These are phyloP conservation scores for Lactifluus hygrophoroides DNA, from an alignment of 768 basidiomycete species.

Conservation along the genomic window DNA sequence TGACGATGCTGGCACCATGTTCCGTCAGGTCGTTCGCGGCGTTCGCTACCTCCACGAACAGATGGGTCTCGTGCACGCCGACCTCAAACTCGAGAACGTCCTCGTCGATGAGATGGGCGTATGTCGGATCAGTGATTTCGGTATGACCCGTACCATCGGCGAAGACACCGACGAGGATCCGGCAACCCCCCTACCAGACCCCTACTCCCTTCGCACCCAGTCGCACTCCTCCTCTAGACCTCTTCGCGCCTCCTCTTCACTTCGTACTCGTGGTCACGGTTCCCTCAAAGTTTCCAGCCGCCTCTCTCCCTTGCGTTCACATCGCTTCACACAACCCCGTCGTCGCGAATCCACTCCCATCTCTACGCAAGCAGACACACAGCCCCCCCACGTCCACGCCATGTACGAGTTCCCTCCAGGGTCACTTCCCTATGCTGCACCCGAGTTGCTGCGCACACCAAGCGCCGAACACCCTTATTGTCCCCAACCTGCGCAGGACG, in stretches of 20 bases:
- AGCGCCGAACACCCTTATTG: constrained; percentile 29
- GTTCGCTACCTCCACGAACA: constrained; percentile 76
- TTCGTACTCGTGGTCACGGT: constrained; percentile 3
- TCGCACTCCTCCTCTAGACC: neutral
- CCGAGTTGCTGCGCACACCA: constrained; percentile 71
- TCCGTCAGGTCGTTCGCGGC: constrained; percentile 77
- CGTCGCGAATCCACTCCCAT: constrained; percentile 41
- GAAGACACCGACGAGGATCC: constrained; percentile 24
- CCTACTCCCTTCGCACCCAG: neutral
- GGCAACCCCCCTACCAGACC: neutral
- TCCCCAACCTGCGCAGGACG: constrained; percentile 73
- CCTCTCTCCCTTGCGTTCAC: constrained; percentile 30
- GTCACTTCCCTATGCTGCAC: constrained; percentile 85
- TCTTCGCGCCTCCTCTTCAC: neutral
- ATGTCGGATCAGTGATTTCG: constrained; percentile 84
- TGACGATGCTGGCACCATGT: constrained; percentile 79
- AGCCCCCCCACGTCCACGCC: constrained; percentile 26
- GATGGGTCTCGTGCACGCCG: constrained; percentile 76
- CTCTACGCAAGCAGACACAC: constrained; percentile 24
- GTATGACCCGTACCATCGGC: constrained; percentile 63
- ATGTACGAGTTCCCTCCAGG: constrained; percentile 58
- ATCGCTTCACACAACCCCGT: constrained; percentile 37
- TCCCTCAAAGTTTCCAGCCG: constrained; percentile 22
- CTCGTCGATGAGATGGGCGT: constrained; percentile 82
- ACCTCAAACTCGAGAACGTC: constrained; percentile 96